A percentile compares a stretch with the other conserved stretches of the same genome.
Conservation (phyloP, 768 basidiomycete genomes). For the Amanita rubescens region DNA sequence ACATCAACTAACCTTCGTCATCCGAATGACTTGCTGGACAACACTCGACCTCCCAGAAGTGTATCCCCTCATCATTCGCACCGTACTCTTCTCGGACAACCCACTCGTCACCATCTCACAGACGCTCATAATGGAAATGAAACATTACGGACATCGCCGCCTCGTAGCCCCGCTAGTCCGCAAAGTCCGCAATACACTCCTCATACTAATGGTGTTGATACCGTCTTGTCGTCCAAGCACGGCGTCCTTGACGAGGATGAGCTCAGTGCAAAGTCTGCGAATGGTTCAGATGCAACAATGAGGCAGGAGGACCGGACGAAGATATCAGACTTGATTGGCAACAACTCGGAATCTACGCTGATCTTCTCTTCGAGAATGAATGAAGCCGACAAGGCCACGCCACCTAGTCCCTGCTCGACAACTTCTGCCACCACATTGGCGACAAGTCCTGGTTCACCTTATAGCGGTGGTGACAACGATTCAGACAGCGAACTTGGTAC, state of each 20-base stretch:
- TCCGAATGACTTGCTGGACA: conserved; percentile 6
- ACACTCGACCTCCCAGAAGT: conserved; percentile 24
- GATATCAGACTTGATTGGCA: conserved; percentile 15
- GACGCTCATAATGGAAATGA: conserved; percentile 31
- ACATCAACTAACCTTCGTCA: conserved; percentile 9
- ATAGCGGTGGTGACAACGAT: conserved; percentile 33
- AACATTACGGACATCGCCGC: conserved; percentile 39
- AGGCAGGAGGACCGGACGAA: conserved; percentile 17
- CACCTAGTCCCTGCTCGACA: conserved; percentile 1
- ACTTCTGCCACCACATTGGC: conserved; percentile 8
- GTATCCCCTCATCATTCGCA: conserved; percentile 30
- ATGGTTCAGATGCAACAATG: conserved; percentile 16
- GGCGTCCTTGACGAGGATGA: conserved; percentile 5
- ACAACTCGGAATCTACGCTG: conserved; percentile 8
- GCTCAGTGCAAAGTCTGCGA: conserved; percentile 5
- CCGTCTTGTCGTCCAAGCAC: conserved; percentile 1
- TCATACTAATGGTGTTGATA: not conserved
- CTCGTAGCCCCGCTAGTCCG: conserved; percentile 57
- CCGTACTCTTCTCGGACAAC: conserved; percentile 16
- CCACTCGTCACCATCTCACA: not conserved
- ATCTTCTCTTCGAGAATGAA: not conserved
- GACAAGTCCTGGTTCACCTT: conserved; percentile 7
- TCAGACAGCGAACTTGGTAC: conserved; percentile 39
- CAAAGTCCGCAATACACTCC: conserved; percentile 34
- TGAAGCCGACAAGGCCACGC: conserved; percentile 4